These are phyloP conservation scores for Picea glauca DNA, from an alignment of 75 land plant species.

Conservation along the genomic window DNA sequence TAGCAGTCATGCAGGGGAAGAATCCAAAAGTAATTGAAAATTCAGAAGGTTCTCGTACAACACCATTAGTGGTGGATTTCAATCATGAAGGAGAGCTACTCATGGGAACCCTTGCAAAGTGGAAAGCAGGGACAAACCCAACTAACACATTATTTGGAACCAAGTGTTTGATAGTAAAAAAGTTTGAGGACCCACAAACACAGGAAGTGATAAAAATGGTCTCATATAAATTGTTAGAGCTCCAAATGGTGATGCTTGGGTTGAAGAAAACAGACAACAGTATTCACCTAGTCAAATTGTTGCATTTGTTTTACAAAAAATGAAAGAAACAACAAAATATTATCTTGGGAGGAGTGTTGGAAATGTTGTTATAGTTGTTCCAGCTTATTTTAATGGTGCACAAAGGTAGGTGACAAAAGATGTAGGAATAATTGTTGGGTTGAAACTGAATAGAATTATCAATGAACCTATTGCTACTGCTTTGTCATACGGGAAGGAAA, in stretches of 20 bases:
- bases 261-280: slow-evolving; percentile 58
- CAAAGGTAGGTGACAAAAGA: slow-evolving; percentile 75
- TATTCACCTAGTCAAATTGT: slow-evolving; percentile 74
- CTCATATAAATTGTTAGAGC: slow-evolving; percentile 61
- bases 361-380: slow-evolving; percentile 24
- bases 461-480: too few species aligned
- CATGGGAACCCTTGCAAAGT: slow-evolving; percentile 66
- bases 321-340: slow-evolving; percentile 69
- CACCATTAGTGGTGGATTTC: slow-evolving; percentile 73
- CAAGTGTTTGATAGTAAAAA: slow-evolving; percentile 59
- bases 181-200: slow-evolving; percentile 61
- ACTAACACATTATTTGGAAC: slow-evolving; percentile 57
- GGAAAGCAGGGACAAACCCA: slow-evolving; percentile 67
- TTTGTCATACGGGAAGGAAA: too few species aligned
- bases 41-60: too few species aligned
- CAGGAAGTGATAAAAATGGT: slow-evolving; percentile 74
- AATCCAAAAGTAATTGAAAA: slow-evolving; percentile 70
- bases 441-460: slow-evolving; percentile 65
- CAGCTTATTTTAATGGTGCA: slow-evolving; percentile 75
- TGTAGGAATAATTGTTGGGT: slow-evolving; percentile 72
- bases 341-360: slow-evolving; percentile 39
- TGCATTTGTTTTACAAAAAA: slow-evolving; percentile 63
- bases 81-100: slow-evolving; percentile 57
- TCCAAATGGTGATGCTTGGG: slow-evolving; percentile 79
- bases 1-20: slow-evolving; percentile 64